Percentiles rank a stretch among this genome's conserved stretches.
Evolutionary conservation across 2,329 filamentous ascomycete species (phyloP).

Genomic region (Tolypocladium nubicola): DNA sequence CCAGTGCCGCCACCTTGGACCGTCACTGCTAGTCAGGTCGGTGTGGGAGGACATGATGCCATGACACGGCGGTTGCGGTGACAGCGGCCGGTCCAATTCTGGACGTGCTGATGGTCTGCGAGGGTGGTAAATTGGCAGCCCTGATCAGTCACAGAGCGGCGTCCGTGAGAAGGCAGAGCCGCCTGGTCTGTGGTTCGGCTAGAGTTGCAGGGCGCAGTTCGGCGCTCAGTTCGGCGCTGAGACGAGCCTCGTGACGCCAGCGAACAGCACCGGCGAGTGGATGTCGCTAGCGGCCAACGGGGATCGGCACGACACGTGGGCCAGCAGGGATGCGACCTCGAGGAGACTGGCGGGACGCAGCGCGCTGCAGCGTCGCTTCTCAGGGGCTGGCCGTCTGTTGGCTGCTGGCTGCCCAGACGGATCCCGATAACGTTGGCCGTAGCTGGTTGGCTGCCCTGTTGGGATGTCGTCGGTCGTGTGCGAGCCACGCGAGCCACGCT

Average conservation of each 20-base stretch:
- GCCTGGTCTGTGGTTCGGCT: not conserved
- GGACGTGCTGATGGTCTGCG: not conserved
- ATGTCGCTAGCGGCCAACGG: not conserved
- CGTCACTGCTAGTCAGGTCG: not conserved
- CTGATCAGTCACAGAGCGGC: not conserved
- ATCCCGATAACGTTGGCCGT: too few relatives aligned
- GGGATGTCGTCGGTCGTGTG: not conserved
- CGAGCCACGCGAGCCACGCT: not conserved
- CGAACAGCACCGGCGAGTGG: not conserved
- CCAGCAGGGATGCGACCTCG: slow-evolving; percentile 3
- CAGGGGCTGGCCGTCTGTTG: not conserved
- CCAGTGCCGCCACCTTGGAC: not conserved
- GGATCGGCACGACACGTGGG: slow-evolving; percentile 9
- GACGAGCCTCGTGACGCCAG: not conserved
- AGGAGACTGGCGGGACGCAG: not conserved
- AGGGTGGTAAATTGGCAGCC: not conserved
- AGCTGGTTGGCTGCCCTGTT: not conserved
- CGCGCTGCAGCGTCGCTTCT: not conserved
- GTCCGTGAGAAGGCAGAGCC: not conserved
- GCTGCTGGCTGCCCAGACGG: not conserved
- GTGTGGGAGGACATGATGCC: not conserved
- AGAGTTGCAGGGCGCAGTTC: slow-evolving; percentile 1
- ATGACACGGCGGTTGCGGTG: not conserved
- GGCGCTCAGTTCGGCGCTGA: not conserved
- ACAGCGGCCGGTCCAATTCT: not conserved